Percentiles rank a stretch among this genome's conserved stretches.
Evolutionary conservation across 139 green algal species (phyloP).

Genomic region (Astrephomene gubernaculifera): DNA sequence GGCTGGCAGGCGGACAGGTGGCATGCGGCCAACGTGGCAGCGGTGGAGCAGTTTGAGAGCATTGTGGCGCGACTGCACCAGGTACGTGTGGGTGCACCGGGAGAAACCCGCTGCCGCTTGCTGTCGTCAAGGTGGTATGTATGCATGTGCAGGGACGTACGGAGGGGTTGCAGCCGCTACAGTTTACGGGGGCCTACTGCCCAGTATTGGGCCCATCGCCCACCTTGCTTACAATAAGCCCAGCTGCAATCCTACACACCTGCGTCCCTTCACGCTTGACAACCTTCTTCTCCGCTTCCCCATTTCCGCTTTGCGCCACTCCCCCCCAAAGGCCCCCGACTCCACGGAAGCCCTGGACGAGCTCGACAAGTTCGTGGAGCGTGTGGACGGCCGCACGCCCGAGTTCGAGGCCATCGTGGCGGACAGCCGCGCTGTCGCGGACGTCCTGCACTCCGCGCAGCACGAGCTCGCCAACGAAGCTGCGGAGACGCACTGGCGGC

Average conservation of each 20-base stretch:
- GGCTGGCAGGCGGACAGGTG: conserved; percentile 47
- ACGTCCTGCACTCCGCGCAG: conserved; percentile 58
- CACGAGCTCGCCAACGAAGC: conserved; percentile 48
- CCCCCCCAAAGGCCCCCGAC: conserved; percentile 56
- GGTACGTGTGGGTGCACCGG: too few relatives aligned
- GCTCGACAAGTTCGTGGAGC: conserved; percentile 71
- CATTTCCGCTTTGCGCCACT: not conserved
- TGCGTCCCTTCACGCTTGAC: too few relatives aligned
- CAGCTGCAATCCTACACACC: too few relatives aligned
- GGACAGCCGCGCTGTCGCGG: conserved; percentile 22
- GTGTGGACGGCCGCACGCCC: conserved; percentile 62
- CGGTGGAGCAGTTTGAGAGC: conserved; percentile 36
- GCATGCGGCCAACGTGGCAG: conserved; percentile 45
- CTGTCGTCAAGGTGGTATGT: too few relatives aligned
- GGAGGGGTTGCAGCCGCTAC: too few relatives aligned
- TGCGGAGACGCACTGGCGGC: conserved; percentile 65
- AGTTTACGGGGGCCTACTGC: too few relatives aligned
- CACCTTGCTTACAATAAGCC: too few relatives aligned
- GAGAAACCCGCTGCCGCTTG: too few relatives aligned
- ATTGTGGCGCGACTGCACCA: conserved; percentile 31
- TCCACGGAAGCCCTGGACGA: conserved; percentile 78
- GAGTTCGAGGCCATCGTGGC: conserved; percentile 45
- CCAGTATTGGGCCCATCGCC: too few relatives aligned
- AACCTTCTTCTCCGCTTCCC: too few relatives aligned
- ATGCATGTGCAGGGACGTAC: too few relatives aligned